Percentiles rank a stretch among this genome's conserved stretches.
Conservation (phyloP, 169 alveolate species). For the Cyclospora cayetanensis region DNA sequence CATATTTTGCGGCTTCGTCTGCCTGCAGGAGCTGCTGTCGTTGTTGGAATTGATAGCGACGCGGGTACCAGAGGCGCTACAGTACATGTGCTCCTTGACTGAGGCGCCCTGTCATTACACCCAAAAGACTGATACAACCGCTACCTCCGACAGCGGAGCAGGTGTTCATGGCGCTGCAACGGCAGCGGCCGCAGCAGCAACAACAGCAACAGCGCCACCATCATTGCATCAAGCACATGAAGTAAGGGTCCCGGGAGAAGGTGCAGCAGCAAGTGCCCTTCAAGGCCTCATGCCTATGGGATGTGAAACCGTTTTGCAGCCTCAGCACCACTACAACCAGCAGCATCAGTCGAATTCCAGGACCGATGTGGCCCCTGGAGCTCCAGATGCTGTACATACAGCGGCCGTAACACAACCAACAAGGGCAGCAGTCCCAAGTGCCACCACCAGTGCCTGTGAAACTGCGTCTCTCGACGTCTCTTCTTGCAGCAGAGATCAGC, state of each 20-base stretch:
- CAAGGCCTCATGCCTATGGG: no score
- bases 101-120: background rate
- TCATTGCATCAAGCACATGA: background rate
- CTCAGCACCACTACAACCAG: background rate
- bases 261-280: background rate
- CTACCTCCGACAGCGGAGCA: no score
- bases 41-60: background rate
- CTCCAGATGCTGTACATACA: no score
- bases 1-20: background rate
- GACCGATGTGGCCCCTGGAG: background rate
- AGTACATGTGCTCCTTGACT: background rate
- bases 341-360: background rate
- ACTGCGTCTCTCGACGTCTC: no score
- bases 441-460: no score
- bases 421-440: no score
- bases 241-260: no score
- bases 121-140: background rate
- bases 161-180: background rate
- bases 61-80: background rate
- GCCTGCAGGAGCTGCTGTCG: background rate
- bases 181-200: background rate
- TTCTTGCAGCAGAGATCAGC: no score
- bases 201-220: background rate
- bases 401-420: no score
- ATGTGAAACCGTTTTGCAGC: background rate